A percentile compares a stretch with the other conserved stretches of the same genome.
Evolutionary conservation across 176 grass and related monocot species (phyloP).

Genomic region (Eragrostis curvula): DNA sequence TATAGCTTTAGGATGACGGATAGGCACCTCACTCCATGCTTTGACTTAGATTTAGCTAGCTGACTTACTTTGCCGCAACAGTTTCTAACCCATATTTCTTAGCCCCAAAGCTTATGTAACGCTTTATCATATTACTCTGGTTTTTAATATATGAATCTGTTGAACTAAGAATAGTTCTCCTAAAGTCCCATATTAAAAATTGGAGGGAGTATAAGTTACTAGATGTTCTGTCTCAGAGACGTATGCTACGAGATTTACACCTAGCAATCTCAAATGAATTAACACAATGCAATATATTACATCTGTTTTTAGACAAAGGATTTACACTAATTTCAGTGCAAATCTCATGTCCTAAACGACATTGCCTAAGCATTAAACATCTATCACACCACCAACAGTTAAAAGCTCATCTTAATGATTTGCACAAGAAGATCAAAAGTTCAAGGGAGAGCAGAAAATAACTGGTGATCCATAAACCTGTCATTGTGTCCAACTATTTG

Average conservation of each 20-base stretch:
- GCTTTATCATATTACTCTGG: background rate
- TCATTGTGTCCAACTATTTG: background rate
- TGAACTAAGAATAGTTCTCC: too few relatives aligned
- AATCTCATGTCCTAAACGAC: background rate
- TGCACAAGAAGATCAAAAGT: background rate
- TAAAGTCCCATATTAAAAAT: too few relatives aligned
- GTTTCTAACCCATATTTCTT: background rate
- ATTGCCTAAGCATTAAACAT: background rate
- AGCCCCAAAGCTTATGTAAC: background rate
- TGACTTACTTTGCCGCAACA: slow-evolving; percentile 14
- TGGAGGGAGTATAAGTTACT: background rate
- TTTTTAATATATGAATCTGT: too few relatives aligned
- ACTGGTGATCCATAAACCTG: background rate
- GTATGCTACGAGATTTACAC: background rate
- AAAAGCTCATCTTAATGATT: background rate
- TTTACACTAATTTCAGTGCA: too few relatives aligned
- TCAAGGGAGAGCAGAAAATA: background rate
- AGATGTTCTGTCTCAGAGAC: background rate
- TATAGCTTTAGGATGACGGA: slow-evolving; percentile 3
- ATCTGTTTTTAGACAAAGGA: too few relatives aligned
- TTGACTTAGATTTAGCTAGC: slow-evolving; percentile 11
- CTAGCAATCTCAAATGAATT: background rate
- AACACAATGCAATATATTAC: background rate
- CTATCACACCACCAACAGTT: background rate
- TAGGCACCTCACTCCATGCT: background rate